Conservation (phyloP, 257 asterid species). For the Solanum chilense region DNA sequence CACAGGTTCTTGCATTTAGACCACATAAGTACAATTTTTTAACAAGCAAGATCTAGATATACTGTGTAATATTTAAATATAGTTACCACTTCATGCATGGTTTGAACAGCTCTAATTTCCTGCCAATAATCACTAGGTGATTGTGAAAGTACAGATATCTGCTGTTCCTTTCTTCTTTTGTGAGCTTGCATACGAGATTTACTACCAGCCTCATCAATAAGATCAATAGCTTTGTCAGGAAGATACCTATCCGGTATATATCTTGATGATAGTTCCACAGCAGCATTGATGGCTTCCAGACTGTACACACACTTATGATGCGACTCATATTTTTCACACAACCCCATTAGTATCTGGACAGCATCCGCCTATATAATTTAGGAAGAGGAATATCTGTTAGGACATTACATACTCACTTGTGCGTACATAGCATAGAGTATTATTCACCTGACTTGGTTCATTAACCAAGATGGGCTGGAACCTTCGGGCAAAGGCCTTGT, state of each 20-base stretch:
- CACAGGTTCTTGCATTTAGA: neutral
- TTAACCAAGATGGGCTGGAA: conserved; percentile 79
- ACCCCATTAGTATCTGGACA: conserved; percentile 68
- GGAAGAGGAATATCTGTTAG: neutral
- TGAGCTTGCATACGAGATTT: conserved; percentile 81
- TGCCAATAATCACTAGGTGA: conserved; percentile 83
- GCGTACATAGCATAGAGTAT: neutral
- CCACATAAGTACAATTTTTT: neutral
- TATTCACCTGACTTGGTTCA: conserved; percentile 78
- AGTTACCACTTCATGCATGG: conserved; percentile 64
- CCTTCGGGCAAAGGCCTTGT: conserved; percentile 89
- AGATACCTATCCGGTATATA: conserved; percentile 90
- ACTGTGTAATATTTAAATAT: neutral
- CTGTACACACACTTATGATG: conserved; percentile 86
- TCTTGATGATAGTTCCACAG: conserved; percentile 79
- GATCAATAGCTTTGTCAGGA: conserved; percentile 98
- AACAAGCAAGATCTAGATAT: neutral
- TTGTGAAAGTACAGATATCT: conserved; percentile 52
- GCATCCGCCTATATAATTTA: conserved; percentile 63
- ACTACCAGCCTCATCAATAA: conserved; percentile 98
- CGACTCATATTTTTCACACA: conserved; percentile 77
- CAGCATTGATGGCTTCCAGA: conserved; percentile 83
- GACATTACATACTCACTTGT: neutral
- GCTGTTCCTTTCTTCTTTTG: conserved; percentile 64
- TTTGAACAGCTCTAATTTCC: conserved; percentile 72